Conservation (phyloP, 2,329 filamentous ascomycete genomes). For the Arthrobotrys iridis region DNA sequence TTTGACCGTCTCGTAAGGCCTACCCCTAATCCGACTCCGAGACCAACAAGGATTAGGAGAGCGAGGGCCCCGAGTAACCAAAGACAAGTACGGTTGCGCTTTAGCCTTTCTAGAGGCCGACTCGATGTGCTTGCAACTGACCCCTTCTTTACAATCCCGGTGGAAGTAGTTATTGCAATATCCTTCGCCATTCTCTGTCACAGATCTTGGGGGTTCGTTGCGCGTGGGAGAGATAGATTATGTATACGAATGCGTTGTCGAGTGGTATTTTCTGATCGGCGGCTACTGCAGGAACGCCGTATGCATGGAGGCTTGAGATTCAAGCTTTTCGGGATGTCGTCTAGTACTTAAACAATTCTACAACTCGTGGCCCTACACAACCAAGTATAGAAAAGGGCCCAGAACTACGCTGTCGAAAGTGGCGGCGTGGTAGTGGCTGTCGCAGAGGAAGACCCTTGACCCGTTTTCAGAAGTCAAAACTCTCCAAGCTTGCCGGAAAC, state of each 20-base stretch:
- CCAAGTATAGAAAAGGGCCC: constrained; percentile 29
- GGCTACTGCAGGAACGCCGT: neutral
- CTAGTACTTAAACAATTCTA: constrained; percentile 2
- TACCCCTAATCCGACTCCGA: constrained; percentile 32
- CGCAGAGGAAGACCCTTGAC: constrained; percentile 5
- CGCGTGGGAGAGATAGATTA: neutral
- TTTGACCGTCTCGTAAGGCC: constrained; percentile 25
- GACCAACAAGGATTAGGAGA: constrained; percentile 16
- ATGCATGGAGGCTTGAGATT: neutral
- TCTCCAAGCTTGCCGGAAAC: constrained; percentile 40
- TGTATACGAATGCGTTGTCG: constrained; percentile 35
- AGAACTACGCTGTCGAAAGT: constrained; percentile 14
- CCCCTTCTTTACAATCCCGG: constrained; percentile 37
- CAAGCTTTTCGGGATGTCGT: neutral
- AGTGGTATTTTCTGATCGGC: constrained; percentile 23
- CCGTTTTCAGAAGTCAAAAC: constrained; percentile 33
- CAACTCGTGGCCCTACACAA: neutral
- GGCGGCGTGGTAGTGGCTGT: constrained; percentile 8
- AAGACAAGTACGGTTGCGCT: constrained; percentile 18
- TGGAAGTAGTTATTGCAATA: constrained; percentile 39
- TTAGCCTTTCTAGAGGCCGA: constrained; percentile 17
- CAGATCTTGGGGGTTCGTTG: neutral
- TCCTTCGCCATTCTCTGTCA: constrained; percentile 16
- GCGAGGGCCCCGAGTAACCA: constrained; percentile 7
- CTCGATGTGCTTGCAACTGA: constrained; percentile 28